phyloP scores from a whole-genome alignment of 1,284 basidiomycete species.

The Cryptococcus maquisensis region DNA sequence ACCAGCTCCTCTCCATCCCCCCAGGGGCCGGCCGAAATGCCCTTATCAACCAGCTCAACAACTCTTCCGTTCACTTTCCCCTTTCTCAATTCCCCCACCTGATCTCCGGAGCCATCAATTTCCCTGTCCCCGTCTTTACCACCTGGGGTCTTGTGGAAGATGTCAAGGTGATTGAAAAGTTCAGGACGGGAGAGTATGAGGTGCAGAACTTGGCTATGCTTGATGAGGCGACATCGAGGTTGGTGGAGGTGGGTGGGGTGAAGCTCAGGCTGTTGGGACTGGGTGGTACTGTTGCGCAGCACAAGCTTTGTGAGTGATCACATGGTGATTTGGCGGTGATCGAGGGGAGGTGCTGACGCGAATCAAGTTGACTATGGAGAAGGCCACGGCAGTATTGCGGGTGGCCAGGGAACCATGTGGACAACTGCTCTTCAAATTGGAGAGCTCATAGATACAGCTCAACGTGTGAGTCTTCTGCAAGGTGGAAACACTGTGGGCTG shows the following conservation, averaged over 20 bases:
- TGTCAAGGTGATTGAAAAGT: slow-evolving; percentile 85
- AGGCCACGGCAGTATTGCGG: slow-evolving; percentile 90
- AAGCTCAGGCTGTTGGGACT: slow-evolving; percentile 89
- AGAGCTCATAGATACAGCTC: slow-evolving; percentile 94
- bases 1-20: slow-evolving; percentile 69
- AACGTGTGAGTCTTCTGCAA: slow-evolving; percentile 59
- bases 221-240: slow-evolving; percentile 88
- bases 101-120: slow-evolving; percentile 78
- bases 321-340: not conserved
- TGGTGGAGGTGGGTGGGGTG: slow-evolving; percentile 86
- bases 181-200: slow-evolving; percentile 73
- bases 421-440: slow-evolving; percentile 95
- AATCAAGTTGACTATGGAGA: slow-evolving; percentile 57
- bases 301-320: slow-evolving; percentile 84
- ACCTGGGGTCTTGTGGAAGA: slow-evolving; percentile 99
- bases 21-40: slow-evolving; percentile 49
- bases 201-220: slow-evolving; percentile 85
- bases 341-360: slow-evolving; percentile 18
- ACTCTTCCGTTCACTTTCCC: slow-evolving; percentile 51
- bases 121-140: slow-evolving; percentile 89
- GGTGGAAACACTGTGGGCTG: not conserved
- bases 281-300: slow-evolving; percentile 89
- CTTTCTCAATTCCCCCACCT: slow-evolving; percentile 93
- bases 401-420: slow-evolving; percentile 98
- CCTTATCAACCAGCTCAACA: slow-evolving; percentile 55